Evolutionary conservation across 768 basidiomycete species (phyloP).

Genomic region (Termitomyces sp.): DNA sequence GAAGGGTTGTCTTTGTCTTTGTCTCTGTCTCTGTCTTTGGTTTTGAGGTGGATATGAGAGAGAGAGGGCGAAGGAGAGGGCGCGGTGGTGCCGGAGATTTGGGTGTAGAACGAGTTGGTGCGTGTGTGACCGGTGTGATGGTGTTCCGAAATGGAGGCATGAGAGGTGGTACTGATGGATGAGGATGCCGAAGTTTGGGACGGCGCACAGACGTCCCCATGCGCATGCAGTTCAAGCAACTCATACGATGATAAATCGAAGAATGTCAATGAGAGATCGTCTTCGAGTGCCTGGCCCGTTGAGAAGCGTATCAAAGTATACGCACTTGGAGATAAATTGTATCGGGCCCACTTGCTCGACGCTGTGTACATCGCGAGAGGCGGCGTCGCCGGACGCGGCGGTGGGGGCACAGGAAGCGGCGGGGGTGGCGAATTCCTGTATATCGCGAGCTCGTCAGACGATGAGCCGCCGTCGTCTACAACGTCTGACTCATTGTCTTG

Average conservation of each 20-base stretch:
- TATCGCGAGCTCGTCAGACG: conserved; percentile 2
- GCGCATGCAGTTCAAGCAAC: conserved; percentile 60
- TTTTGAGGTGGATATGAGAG: conserved; percentile 19
- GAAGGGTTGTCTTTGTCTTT: neutral
- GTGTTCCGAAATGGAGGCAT: neutral
- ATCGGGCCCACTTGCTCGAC: conserved; percentile 4
- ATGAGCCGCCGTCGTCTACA: conserved; percentile 13
- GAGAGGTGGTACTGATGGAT: neutral
- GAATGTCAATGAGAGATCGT: conserved; percentile 50
- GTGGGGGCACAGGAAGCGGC: neutral
- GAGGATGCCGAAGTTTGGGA: neutral
- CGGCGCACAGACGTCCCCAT: neutral
- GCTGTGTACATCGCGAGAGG: neutral
- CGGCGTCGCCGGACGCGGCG: neutral
- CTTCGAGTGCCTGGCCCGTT: conserved; percentile 66
- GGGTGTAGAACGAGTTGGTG: conserved; percentile 7
- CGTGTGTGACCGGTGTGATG: neutral
- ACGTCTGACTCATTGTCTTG: conserved; percentile 28
- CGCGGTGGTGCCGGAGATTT: neutral
- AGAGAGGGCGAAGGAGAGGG: conserved; percentile 1
- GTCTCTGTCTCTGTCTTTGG: neutral
- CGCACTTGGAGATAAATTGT: conserved; percentile 5
- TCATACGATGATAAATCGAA: conserved; percentile 59
- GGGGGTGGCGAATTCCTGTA: neutral
- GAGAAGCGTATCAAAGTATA: conserved; percentile 60